Conservation (phyloP, 768 basidiomycete species). For the Dacryopinax spathularia region DNA sequence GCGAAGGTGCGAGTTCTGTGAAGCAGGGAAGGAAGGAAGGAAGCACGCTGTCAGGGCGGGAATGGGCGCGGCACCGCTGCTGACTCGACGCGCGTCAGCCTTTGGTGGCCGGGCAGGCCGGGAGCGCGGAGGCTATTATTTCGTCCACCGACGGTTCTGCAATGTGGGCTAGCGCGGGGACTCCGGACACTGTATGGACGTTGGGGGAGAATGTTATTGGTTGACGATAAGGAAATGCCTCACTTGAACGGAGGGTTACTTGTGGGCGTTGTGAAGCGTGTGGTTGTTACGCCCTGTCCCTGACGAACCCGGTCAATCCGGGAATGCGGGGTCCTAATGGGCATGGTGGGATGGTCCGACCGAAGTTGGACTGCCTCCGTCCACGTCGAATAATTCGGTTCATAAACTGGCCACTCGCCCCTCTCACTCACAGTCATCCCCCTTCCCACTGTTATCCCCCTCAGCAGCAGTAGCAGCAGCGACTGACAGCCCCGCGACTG, state of each 20-base stretch:
- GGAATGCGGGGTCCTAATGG: not conserved
- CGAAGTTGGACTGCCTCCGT: constrained; percentile 1
- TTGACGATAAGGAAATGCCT: not conserved
- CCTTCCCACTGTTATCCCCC: not conserved
- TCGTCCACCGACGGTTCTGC: not conserved
- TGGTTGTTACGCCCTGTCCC: not conserved
- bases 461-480: not conserved
- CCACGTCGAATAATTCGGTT: not conserved
- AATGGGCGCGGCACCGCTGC: not conserved
- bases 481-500: not conserved
- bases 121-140: not conserved
- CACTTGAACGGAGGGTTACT: not conserved
- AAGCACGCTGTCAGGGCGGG: no score
- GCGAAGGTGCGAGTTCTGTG: not conserved
- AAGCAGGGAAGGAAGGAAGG: no score
- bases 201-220: not conserved
- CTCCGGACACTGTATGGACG: not conserved
- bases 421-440: not conserved
- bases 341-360: not conserved
- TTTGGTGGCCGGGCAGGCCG: not conserved
- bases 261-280: not conserved
- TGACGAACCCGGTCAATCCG: not conserved
- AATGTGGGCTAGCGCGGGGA: no score
- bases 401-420: not conserved
- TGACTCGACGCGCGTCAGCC: constrained; percentile 1